These are phyloP conservation scores for Neurospora sp. DNA, from an alignment of 495 filamentous ascomycete species.

Conservation along the genomic window DNA sequence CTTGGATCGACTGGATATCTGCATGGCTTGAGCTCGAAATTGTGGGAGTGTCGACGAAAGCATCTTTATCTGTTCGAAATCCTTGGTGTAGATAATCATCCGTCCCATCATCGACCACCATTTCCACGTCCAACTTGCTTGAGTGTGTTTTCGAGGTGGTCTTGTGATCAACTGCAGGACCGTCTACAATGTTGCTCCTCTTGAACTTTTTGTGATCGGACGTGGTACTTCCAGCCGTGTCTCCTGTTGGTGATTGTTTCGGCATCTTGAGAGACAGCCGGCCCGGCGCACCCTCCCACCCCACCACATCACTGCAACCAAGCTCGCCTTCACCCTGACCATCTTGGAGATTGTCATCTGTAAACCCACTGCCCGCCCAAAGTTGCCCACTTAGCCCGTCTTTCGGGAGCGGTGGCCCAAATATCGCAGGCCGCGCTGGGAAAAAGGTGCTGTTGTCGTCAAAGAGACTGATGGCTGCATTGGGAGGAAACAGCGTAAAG, in stretches of 20 bases:
- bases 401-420: conserved; percentile 68
- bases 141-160: conserved; percentile 12
- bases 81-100: conserved; percentile 82
- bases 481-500: conserved; percentile 80
- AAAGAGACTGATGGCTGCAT: conserved; percentile 88
- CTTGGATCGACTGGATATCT: conserved; percentile 91
- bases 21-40: conserved; percentile 53
- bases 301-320: conserved; percentile 96
- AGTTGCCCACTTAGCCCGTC: conserved; percentile 73
- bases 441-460: conserved; percentile 98
- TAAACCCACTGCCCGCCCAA: conserved; percentile 86
- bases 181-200: conserved; percentile 9
- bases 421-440: conserved; percentile 83
- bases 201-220: conserved; percentile 7
- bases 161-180: conserved; percentile 17
- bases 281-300: conserved; percentile 53
- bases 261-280: conserved; percentile 16
- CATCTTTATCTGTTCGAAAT: conserved; percentile 30
- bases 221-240: conserved; percentile 5
- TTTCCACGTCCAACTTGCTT: conserved; percentile 2
- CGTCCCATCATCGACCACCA: conserved; percentile 62
- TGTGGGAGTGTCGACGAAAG: conserved; percentile 16
- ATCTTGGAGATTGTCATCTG: conserved; percentile 55
- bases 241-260: conserved; percentile 11
- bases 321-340: conserved; percentile 72